These are phyloP conservation scores for Solanum rostratum DNA, from an alignment of 257 asterid genomes.

Conservation along the genomic window DNA sequence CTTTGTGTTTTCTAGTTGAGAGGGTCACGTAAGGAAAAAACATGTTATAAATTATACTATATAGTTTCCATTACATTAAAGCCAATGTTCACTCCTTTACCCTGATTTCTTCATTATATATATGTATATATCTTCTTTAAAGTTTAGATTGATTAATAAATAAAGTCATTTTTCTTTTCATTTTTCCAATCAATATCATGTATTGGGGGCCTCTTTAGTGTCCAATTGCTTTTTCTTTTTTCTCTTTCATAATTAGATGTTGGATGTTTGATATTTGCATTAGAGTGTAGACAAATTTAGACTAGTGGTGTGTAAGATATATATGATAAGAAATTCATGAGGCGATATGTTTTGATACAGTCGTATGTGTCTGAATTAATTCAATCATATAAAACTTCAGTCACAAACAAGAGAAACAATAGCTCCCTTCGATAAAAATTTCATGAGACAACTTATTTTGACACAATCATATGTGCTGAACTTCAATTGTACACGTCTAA, in stretches of 20 bases:
- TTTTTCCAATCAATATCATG: not conserved
- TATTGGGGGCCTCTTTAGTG: not conserved
- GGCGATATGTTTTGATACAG: rapidly evolving
- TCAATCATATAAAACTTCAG: not conserved
- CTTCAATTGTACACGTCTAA: too few species aligned
- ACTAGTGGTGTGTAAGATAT: too few species aligned
- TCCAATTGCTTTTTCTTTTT: not conserved
- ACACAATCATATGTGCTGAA: not conserved
- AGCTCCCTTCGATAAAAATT: not conserved
- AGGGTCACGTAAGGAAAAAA: not conserved
- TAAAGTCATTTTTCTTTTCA: not conserved
- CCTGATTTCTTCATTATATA: slow-evolving; percentile 8
- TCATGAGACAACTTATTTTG: not conserved
- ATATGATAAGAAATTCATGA: not conserved
- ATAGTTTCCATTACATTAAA: not conserved
- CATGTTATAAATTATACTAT: not conserved
- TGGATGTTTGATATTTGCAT: rapidly evolving
- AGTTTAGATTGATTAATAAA: not conserved
- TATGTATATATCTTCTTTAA: not conserved
- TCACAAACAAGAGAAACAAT: not conserved
- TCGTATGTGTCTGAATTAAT: not conserved
- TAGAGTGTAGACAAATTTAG: rapidly evolving
- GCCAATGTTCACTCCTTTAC: slow-evolving; percentile 14
- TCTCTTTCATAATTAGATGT: not conserved
- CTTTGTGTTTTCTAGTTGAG: not conserved